Percentiles rank a stretch among this genome's conserved stretches.
Evolutionary conservation across 257 asterid genomes (phyloP).

Genomic region (Solanum clarkiae): DNA sequence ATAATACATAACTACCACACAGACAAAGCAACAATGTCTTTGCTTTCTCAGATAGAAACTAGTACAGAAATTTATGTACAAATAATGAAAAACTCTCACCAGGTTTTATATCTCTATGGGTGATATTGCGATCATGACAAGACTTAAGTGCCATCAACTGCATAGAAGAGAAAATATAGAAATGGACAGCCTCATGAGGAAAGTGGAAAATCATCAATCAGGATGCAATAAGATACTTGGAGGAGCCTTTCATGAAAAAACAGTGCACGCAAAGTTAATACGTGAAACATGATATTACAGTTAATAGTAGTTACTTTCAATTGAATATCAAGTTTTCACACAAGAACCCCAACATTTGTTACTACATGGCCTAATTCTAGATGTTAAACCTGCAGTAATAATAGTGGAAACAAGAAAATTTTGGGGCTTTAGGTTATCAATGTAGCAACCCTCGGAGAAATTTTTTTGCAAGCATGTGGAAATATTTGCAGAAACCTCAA

Average conservation of each 20-base stretch:
- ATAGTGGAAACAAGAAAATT: not conserved
- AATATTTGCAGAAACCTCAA: not conserved
- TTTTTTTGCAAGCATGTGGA: not conserved
- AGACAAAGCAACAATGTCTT: not conserved
- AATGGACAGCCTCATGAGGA: not conserved
- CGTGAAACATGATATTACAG: not conserved
- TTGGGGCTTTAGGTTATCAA: not conserved
- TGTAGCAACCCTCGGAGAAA: not conserved
- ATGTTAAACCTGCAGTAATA: not conserved
- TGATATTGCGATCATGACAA: constrained; percentile 90
- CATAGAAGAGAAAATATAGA: constrained; percentile 10
- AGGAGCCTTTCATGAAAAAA: not conserved
- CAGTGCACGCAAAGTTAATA: not conserved
- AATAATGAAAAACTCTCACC: constrained; percentile 35
- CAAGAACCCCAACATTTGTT: not conserved
- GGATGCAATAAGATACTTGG: not conserved
- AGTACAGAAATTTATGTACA: not conserved
- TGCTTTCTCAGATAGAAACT: not conserved
- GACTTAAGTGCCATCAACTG: constrained; percentile 88
- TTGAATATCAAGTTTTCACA: not conserved
- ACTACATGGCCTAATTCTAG: not conserved
- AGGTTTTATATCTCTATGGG: constrained; percentile 97
- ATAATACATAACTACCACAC: not conserved
- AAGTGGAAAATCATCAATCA: not conserved
- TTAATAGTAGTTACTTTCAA: not conserved